Evolutionary conservation across 2,329 filamentous ascomycete genomes (phyloP).

Genomic region (Penicillium sp.): DNA sequence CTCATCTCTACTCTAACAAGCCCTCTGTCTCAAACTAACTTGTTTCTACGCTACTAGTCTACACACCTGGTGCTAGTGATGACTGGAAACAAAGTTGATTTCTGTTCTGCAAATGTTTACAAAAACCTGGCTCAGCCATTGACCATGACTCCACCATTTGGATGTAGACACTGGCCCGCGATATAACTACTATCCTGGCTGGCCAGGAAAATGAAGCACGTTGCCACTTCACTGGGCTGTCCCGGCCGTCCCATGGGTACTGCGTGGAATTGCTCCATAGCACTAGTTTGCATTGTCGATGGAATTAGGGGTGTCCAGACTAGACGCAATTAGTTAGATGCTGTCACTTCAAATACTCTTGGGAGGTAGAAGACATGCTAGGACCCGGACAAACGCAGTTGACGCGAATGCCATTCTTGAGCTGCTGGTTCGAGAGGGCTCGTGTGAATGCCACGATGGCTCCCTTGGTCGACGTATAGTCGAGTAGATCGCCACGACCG

Average conservation of each 20-base stretch:
- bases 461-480: conserved; percentile 75
- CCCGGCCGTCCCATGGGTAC: conserved; percentile 75
- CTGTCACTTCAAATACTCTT: not conserved
- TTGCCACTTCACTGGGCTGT: conserved; percentile 80
- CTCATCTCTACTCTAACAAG: not conserved
- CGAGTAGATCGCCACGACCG: conserved; percentile 75
- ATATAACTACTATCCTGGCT: conserved; percentile 73
- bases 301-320: conserved; percentile 79
- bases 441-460: conserved; percentile 79
- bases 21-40: not conserved
- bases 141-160: conserved; percentile 62
- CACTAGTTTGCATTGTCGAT: conserved; percentile 69
- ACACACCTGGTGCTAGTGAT: not conserved
- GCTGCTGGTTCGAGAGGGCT: conserved; percentile 72
- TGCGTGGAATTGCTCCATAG: conserved; percentile 69
- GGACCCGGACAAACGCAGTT: conserved; percentile 78
- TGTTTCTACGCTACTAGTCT: not conserved
- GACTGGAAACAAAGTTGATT: not conserved
- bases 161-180: conserved; percentile 70
- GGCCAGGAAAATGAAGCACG: conserved; percentile 79
- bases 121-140: conserved; percentile 42
- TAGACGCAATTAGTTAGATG: conserved; percentile 13
- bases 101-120: not conserved
- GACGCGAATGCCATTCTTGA: conserved; percentile 71
- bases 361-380: conserved; percentile 33